phyloP scores from a whole-genome alignment of 106 monocot genomes.

The Dioscorea zingiberensis region DNA sequence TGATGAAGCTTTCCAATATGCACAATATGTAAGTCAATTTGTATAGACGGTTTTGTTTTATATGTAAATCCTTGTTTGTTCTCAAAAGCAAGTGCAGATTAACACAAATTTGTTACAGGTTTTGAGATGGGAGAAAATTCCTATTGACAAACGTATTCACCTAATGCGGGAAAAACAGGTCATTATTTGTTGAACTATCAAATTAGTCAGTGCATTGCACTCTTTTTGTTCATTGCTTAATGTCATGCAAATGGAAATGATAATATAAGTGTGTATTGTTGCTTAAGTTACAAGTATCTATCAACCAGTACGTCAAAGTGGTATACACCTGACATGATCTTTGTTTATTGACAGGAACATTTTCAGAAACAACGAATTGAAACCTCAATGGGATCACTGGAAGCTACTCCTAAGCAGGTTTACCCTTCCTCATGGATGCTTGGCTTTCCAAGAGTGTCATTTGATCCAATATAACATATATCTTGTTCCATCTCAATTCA shows the following conservation, averaged over 20 bases:
- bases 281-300: no score
- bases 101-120: conserved; percentile 29
- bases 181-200: no score
- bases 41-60: no score
- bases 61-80: no score
- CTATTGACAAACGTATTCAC: conserved; percentile 56
- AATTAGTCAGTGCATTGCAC: not conserved
- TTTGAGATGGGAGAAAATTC: conserved; percentile 90
- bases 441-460: not conserved
- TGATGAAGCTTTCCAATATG: conserved; percentile 69
- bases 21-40: conserved; percentile 64
- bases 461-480: not conserved
- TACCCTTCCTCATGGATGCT: not conserved
- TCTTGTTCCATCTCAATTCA: not conserved
- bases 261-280: not conserved
- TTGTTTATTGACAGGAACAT: conserved; percentile 60
- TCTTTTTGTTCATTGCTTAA: not conserved
- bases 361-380: conserved; percentile 90
- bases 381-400: conserved; percentile 77
- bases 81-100: not conserved
- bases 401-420: conserved; percentile 86
- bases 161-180: conserved; percentile 93
- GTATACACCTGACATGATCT: no score
- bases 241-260: not conserved
- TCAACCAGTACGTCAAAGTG: no score